Evolutionary conservation across 2,329 filamentous ascomycete genomes (phyloP), one percentile per base, ranked within the genome.

Genomic region (Colletotrichum destructivum): DNA sequence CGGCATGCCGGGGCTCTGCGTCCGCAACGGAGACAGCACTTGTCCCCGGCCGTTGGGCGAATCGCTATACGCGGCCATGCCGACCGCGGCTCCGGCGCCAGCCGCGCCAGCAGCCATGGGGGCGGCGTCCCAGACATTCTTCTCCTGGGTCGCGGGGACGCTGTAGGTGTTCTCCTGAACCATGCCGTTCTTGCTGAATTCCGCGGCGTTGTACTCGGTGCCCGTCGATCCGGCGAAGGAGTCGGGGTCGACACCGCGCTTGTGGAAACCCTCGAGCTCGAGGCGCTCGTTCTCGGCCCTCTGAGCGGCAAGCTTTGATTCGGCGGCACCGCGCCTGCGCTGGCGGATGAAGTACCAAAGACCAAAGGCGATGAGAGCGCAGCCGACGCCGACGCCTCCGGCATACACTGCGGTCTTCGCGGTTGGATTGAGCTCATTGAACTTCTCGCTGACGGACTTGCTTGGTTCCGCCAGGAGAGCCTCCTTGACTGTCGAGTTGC

Each of bases 261-360:
- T 84, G 67, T 83, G 81, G 81, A 87, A 86, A 15, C 83, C 80
- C 74, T 88, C 86, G 49, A 89, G 78, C 77, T 90, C 88, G 3
- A 84, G 73, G 49, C 85, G 85, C 74, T 90, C 88, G 11, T 83
- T 78, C 60, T 86, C 82, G 40, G 83, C 81, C 63, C 82, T 81
- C 67, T 84, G 80, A 44, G 82, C 82, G 18, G 85, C 86, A 11
- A 82, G 68, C 47, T 82, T 81, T 47, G 88, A 88, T 77, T 91
- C 89, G 26, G 76, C 77, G 23, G 83, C 82, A 15, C 90, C 90
- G 0, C 81, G 81, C 52, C 85, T 84, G 47, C 89, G 85, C 78
- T 91, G 88, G 52, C 84, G 84, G 76, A 89, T 81, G 80, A 87
- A 90, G 82, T 87, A 89, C 77, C 88, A 86, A 23, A 86, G 77